Base-by-base conservation (phyloP, 441 rosid species). In the Kokia cookei region DNA sequence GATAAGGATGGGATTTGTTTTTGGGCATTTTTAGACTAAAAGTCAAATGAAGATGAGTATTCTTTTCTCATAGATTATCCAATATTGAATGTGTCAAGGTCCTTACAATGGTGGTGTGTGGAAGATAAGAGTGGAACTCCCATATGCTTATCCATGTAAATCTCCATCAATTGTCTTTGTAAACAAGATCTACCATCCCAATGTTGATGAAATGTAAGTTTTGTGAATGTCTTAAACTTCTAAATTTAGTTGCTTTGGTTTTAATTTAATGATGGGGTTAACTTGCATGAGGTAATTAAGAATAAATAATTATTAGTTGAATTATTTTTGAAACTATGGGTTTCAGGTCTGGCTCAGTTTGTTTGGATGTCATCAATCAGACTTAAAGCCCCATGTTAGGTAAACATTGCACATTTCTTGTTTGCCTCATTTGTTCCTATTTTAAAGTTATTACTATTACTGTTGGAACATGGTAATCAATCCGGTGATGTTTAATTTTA, bases 331-430 rank as follows among this genome's bases (percentile, higher is more conserved):
- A 19, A 29, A 35, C 55, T 75, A 51, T 58, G 79, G 75, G 7
- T 73, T 82, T 81, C 90, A 93, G 96, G 91, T 93, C 96, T 1
- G 97, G 98, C 60, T 91, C 98, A 19, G 92, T 94, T 78, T 94
- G 96, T 78, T 86, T 94, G 81, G 99, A 94, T 85, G 97, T 93
- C 80, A 90, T 94, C 79, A 94, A 94, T 72, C 96, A 93, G 66
- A 91, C 89, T n/a, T 95, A 96, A 97, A 91, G 98, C 84, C 99
- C 99, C 55, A 91, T 93, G 97, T 95, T 91, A 35, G 97, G 99
- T 95, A 89, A 78, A 65, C 72, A 26, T 71, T 19, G 26, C 29
- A 26, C 29, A 64, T 45, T 76, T 22, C 13, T 51, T 75, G 2
- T 47, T 57, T 53, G 55, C 54, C 13, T 47, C 29, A 27, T 27